Evolutionary conservation across 306 rosid genomes (phyloP), one percentile per base, ranked within the genome.

Genomic region (Lathyrus aphaca): DNA sequence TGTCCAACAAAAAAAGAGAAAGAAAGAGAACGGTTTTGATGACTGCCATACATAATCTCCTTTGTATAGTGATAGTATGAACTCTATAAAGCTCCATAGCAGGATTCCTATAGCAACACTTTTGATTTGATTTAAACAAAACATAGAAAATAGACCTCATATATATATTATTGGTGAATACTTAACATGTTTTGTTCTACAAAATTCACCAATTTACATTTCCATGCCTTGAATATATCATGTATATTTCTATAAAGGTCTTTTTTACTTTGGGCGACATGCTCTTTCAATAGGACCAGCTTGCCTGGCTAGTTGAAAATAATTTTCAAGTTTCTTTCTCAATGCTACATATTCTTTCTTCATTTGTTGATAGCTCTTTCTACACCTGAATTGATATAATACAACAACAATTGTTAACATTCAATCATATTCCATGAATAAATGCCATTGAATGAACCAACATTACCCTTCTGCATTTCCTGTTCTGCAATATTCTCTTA

Each of bases 401-500:
- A 9, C 10, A 48, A 17, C 27, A 49, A 46, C 16, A 1, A 15
- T 8, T 9, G 39, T 35, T 35, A 56, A 27, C 19, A 25, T 27
- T 56, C 19, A 25, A 56, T 56, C 19, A 56, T 27, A 27, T 56
- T 56, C 39, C 45, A 51, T 55, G 29, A 43, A 42, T 19, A 65
- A 74, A 65, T 55, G 59, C 4, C 16, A 40, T 14, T 18, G 35
- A 46, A 48, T n/a, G 68, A 18, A 72, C n/a, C n/a, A n/a, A 19
- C 54, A 68, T 82, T 84, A 92, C 98, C 96, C 98, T 77, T 92
- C 92, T 72, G 80, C 92, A 79, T 86, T 88, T 80, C 79, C 77
- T 63, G 92, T 64, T 57, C 61, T 75, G 77, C 98, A 92, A 76
- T 82, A 86, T 82, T 92, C 92, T 69, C 85, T 82, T 13, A 92